Conservation (phyloP, 495 filamentous ascomycete species). For the Aspergillus avenaceus region DNA sequence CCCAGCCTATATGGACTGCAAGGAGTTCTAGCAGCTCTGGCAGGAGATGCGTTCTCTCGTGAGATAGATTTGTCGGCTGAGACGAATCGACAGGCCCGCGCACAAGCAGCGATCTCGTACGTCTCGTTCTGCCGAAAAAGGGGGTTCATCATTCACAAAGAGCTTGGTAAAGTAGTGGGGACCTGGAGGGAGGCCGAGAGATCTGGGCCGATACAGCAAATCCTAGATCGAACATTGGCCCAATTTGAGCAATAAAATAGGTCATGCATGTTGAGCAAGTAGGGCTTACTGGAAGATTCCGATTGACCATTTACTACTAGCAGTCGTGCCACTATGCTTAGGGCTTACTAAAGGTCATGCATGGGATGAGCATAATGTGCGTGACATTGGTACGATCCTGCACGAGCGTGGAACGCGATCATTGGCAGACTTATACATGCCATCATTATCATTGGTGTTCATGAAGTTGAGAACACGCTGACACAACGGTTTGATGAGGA, state of each 20-base stretch:
- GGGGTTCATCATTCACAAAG: slow-evolving; percentile 22
- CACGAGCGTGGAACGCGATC: no score
- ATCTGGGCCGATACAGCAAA: slow-evolving; percentile 31
- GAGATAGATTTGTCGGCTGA: slow-evolving; percentile 40
- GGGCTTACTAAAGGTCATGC: no score
- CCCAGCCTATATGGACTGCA: slow-evolving; percentile 21
- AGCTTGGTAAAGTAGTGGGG: slow-evolving; percentile 14
- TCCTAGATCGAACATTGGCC: slow-evolving; percentile 35
- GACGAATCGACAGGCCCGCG: slow-evolving; percentile 36
- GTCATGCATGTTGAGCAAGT: slow-evolving; percentile 10
- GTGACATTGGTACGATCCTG: no score
- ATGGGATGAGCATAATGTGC: no score
- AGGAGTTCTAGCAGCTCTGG: slow-evolving; percentile 26
- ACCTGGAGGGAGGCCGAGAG: slow-evolving; percentile 35
- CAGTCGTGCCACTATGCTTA: no score
- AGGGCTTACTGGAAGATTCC: not conserved
- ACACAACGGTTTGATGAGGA: no score
- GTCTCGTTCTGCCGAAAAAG: slow-evolving; percentile 28
- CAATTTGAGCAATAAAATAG: slow-evolving; percentile 9
- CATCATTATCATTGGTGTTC: no score
- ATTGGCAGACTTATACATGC: no score
- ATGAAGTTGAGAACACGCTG: no score
- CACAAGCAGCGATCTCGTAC: slow-evolving; percentile 34
- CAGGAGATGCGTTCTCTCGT: slow-evolving; percentile 22
- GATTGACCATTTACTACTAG: no score